Base-by-base conservation (phyloP, 805 yeast species). In the Ogataea haglerorum region DNA sequence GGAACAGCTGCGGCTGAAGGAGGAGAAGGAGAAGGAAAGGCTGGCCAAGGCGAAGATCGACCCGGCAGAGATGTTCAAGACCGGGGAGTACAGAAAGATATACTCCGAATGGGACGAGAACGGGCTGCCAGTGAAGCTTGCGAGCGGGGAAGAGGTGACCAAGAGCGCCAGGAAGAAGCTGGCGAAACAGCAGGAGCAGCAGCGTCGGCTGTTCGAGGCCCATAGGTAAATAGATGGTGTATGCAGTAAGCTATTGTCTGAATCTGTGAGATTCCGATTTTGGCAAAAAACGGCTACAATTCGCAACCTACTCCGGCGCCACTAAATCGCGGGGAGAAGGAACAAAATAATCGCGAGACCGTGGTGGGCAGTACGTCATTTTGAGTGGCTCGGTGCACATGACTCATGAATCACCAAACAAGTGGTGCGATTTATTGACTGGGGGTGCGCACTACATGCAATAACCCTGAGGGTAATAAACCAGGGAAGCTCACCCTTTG, bases 151-250 rank as follows among this genome's bases (percentile, higher is more conserved):
- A 51, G 93, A 85, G 49, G 73, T 93, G 5, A 75, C 93, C 29
- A 93, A 93, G 69, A 85, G 95, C 60, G 78, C 82, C 67, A 69
- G 70, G 45, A 93, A 93, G 76, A 91, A 91, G 67, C 69, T 93
- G 51, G 63, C 69, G 47, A 93, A 93, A 67, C 82, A 73, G 56
- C 80, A 78, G 63, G 87, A 82, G 40, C 81, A 74, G 34, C 99
- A 93, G 61, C 80, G 80, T 58, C 89, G 89, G 69, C 72, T 90
- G 26, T 78, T 89, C 60, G 80, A 81, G 21, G 88, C 84, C n/a
- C 13, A 29, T 16, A 29, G 31, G 27, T 24, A 24, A 14, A 24
- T 24, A 24, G 27, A 24, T 24, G 14, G 7, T 24, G 5, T n/a
- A 24, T 24, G 27, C 27, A 24, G 27, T 24, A 24, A 24, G 27